Base-by-base conservation (phyloP, 805 yeast genomes). In the Wickerhamiella australiensis region DNA sequence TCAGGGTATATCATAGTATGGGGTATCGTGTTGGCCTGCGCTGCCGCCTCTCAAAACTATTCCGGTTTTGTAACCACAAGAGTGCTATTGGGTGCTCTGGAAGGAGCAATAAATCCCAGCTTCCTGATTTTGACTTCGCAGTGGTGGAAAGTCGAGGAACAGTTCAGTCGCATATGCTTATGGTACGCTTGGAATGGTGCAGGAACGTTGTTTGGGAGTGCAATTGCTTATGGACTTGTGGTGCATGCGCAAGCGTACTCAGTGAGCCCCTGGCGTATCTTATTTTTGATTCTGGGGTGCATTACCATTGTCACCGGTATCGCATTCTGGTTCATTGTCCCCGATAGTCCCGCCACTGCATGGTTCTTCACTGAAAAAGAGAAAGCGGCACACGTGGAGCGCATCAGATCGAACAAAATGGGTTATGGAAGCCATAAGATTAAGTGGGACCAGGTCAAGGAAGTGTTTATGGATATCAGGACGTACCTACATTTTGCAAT, bases 261-360 rank as follows among this genome's bases (percentile, higher is more conserved):
- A 11, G n/a, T 29, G 9, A n/a, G n/a, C 3, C 33, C 33, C n/a
- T 80, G 84, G 82, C 72, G 74, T 55, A 59, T 79, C 15, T 71
- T 78, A 49, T 73, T 71, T 62, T 70, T 79, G 29, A 73, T 78
- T 46, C 68, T 75, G 49, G 85, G 83, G 44, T 73, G 77, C 8
- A 59, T 75, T 35, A 75, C 83, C 0, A 64, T 77, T 17, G 23
- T 72, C 20, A 53, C 70, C 33, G 66, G 65, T 3, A 31, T 59
- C n/a, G 38, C 53, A 9, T 42, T 55, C 22, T 15, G 47, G 18
- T 18, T 64, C 37, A 54, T 50, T 26, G 43, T 80, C 36, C 83
- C 84, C 13, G 80, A 77, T 54, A 61, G 66, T 27, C 84, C 84
- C 43, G 51, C 52, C 9, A 60, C 64, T 20, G 77, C 78, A 3